Evolutionary conservation across 1,139 yeast genomes (phyloP).

Genomic region (Pichia inconspicua): DNA sequence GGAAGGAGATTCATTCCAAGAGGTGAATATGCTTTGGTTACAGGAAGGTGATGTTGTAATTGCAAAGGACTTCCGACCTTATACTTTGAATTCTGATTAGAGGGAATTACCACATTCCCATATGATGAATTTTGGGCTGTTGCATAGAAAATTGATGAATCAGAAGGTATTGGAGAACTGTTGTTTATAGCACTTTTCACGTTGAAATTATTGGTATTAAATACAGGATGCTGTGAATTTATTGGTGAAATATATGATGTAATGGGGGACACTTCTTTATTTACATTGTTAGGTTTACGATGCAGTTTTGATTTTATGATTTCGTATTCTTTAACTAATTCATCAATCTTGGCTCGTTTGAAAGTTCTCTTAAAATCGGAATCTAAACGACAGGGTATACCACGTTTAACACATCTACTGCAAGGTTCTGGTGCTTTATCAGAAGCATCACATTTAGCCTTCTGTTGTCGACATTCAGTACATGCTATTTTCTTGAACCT

Average conservation of each 20-base stretch:
- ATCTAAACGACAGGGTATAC: conserved; percentile 62
- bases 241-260: not conserved
- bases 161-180: conserved; percentile 3
- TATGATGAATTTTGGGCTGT: not conserved
- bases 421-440: conserved; percentile 77
- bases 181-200: not conserved
- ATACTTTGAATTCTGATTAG: not conserved
- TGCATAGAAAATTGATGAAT: conserved; percentile 7
- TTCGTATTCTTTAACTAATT: conserved; percentile 65
- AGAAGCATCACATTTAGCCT: conserved; percentile 80
- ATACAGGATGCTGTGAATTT: not conserved
- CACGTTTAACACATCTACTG: conserved; percentile 66
- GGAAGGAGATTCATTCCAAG: not conserved
- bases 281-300: not conserved
- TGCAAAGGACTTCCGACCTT: not conserved
- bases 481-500: conserved; percentile 67
- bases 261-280: not conserved
- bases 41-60: not conserved
- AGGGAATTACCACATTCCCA: not conserved
- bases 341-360: conserved; percentile 77
- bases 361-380: conserved; percentile 82
- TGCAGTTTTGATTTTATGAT: conserved; percentile 49
- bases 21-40: not conserved
- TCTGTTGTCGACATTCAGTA: conserved; percentile 93
- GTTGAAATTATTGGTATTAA: not conserved